Percentiles rank a stretch among this genome's conserved stretches.
Evolutionary conservation across 495 filamentous ascomycete species (phyloP).

Genomic region (Aspergillus egyptiacus): DNA sequence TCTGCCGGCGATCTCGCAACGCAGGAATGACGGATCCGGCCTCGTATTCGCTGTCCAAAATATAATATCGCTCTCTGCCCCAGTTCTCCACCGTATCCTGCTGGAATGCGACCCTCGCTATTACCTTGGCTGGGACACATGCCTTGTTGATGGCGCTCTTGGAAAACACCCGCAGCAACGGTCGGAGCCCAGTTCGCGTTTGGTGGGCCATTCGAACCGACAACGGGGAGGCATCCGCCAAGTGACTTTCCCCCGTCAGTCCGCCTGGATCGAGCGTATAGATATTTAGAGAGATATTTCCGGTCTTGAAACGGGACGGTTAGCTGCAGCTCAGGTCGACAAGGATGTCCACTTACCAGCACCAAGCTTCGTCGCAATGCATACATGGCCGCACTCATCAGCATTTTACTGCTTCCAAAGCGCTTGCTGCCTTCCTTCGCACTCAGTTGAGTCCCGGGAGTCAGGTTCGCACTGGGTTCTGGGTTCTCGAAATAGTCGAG

Average conservation of each 20-base stretch:
- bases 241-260: constrained; percentile 27
- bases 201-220: constrained; percentile 33
- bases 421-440: constrained; percentile 31
- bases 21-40: constrained; percentile 35
- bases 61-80: constrained; percentile 36
- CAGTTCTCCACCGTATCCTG: constrained; percentile 28
- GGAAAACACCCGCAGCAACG: constrained; percentile 35
- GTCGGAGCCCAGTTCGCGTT: constrained; percentile 33
- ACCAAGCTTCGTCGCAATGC: constrained; percentile 38
- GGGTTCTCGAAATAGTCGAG: constrained; percentile 33
- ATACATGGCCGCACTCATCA: constrained; percentile 38
- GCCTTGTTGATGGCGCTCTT: constrained; percentile 38
- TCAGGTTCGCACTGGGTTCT: constrained; percentile 12
- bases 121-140: constrained; percentile 36
- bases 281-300: constrained; percentile 35
- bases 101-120: constrained; percentile 39
- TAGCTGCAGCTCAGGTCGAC: not conserved
- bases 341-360: constrained; percentile 24
- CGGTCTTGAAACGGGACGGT: constrained; percentile 22
- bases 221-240: constrained; percentile 25
- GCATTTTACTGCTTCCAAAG: constrained; percentile 38
- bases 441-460: constrained; percentile 25
- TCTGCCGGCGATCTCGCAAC: constrained; percentile 27
- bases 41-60: constrained; percentile 35
- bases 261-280: constrained; percentile 40